A percentile compares a stretch with the other conserved stretches of the same genome.
These are phyloP conservation scores for Desmodesmus armatus DNA, from an alignment of 139 green algal genomes.

Conservation along the genomic window DNA sequence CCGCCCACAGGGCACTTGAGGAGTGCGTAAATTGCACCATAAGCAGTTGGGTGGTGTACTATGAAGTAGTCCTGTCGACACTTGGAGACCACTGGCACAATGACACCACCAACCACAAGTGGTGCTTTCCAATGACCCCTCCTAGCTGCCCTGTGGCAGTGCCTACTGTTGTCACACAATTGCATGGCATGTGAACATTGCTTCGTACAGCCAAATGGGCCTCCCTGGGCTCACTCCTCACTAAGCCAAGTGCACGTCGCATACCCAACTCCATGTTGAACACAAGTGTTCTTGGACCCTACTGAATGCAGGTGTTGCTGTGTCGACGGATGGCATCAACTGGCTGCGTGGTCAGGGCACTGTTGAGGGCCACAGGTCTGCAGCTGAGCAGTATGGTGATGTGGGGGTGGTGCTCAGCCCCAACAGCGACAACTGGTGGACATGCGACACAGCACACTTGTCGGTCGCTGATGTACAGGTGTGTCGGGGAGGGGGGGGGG, in stretches of 20 bases:
- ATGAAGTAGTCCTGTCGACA: too few relatives aligned
- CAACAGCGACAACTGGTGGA: constrained; percentile 92
- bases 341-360: constrained; percentile 69
- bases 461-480: constrained; percentile 90
- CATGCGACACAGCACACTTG: constrained; percentile 89
- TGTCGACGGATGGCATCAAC: constrained; percentile 77
- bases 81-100: too few relatives aligned
- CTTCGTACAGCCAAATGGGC: background rate
- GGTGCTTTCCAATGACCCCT: too few relatives aligned
- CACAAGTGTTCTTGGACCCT: background rate
- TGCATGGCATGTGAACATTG: too few relatives aligned
- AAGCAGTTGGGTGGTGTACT: too few relatives aligned
- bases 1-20: too few relatives aligned
- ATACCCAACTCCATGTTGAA: background rate
- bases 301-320: constrained; percentile 63
- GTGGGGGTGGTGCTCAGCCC: constrained; percentile 77
- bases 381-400: constrained; percentile 56
- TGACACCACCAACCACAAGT: too few relatives aligned
- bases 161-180: too few relatives aligned
- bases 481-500: too few relatives aligned
- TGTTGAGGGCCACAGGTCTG: constrained; percentile 64
- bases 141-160: too few relatives aligned
- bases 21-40: too few relatives aligned
- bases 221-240: background rate
- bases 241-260: background rate